Evolutionary conservation across 1,139 yeast species (phyloP), one percentile per base, ranked within the genome.

Genomic region (Candida glucosophila): DNA sequence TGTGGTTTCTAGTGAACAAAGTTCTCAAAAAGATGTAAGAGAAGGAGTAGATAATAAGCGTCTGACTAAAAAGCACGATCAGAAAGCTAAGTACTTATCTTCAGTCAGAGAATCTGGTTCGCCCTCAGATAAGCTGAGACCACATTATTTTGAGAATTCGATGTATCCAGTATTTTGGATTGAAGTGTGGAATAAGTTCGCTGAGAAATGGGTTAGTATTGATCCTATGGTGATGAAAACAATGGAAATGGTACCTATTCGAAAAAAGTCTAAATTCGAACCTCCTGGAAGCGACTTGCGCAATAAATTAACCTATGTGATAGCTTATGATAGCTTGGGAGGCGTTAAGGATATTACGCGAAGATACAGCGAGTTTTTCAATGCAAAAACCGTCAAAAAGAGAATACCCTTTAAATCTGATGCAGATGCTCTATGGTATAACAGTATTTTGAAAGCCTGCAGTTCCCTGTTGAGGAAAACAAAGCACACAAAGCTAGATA

Each of bases 171-270:
- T 85, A 0, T 85, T 80, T 44, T 90, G 98, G 98, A 77, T 75
- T 10, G 99, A 90, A 48, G 95, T 82, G 0, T 90, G 95, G 93
- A 90, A 90, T 47, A 67, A 67, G 26, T 72, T 67, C 32, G 53
- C 73, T 4, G 67, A 73, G 32, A 70, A 67, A 33, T 88, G 96
- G 94, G 67, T 85, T n/a, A 73, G 93, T 4, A 63, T 86, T 2
- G 97, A 90, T 41, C 93, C 96, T 0, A 58, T 77, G 1, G 76
- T 73, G 12, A 66, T 76, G 23, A 54, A 70, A 29, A 53, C 68
- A 1, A 73, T 88, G 12, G 95, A 86, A 43, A 64, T 40, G 11
- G 52, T 78, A n/a, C 77, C 88, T 1, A 65, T 62, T 45, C 49
- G 73, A 23, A 49, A 67, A 12, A 67, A 61, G 32, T 71, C 88